Percentiles rank a stretch among this genome's conserved stretches.
Conservation (phyloP, 306 rosid species). For the Sicyos edulis region DNA sequence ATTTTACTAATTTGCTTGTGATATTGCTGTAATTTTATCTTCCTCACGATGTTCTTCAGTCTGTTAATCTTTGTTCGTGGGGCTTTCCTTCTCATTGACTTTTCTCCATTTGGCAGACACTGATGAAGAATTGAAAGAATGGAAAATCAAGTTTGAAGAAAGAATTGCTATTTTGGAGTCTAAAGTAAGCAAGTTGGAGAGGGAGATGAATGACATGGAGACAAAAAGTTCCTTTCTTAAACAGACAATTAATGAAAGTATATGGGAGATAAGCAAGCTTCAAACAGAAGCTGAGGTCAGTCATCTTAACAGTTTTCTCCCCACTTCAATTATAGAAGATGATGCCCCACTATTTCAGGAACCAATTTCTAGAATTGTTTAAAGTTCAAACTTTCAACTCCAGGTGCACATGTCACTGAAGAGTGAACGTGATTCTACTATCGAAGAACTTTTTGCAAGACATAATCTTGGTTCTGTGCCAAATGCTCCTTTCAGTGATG, state of each 20-base stretch:
- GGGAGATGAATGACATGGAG: slow-evolving; percentile 57
- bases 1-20: not conserved
- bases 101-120: slow-evolving; percentile 43
- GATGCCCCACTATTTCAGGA: slow-evolving; percentile 6
- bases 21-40: not conserved
- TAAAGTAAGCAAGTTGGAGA: slow-evolving; percentile 57
- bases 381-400: slow-evolving; percentile 25
- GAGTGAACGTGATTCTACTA: slow-evolving; percentile 69
- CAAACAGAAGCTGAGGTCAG: slow-evolving; percentile 77
- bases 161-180: slow-evolving; percentile 47
- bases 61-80: slow-evolving; percentile 5
- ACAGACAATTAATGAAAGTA: slow-evolving; percentile 31
- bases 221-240: slow-evolving; percentile 37
- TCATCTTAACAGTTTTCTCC: slow-evolving; percentile 22
- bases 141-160: slow-evolving; percentile 78
- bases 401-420: slow-evolving; percentile 69
- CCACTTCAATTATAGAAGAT: slow-evolving; percentile 6
- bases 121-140: slow-evolving; percentile 82
- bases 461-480: slow-evolving; percentile 78
- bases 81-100: slow-evolving; percentile 14
- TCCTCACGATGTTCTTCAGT: not conserved
- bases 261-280: slow-evolving; percentile 63
- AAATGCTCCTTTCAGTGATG: slow-evolving; percentile 53
- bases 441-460: slow-evolving; percentile 43
- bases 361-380: slow-evolving; percentile 24